Evolutionary conservation across 148 eudicot species (phyloP), one percentile per base, ranked within the genome.

Genomic region (Rhododendron williamsianum): DNA sequence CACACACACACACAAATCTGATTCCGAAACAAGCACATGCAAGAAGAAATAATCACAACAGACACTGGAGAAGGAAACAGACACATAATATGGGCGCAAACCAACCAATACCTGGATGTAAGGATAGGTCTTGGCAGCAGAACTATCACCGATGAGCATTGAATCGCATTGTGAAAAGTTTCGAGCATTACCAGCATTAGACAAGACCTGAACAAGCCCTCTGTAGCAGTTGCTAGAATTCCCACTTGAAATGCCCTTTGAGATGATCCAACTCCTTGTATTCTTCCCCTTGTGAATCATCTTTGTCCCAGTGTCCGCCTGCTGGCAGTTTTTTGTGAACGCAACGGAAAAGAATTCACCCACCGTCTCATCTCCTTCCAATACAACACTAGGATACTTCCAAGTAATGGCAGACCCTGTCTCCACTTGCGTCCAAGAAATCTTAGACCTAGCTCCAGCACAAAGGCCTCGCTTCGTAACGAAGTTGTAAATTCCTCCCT

Each of bases 261-360:
- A 95, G 51, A 96, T 94, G 11, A 95, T 96, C 83, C 99, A 90
- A 90, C 98, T 96, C 48, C 89, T 91, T 13, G 94, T 94, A 89
- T 97, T 94, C 87, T 94, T 96, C 73, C 99, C 99, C 90, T 94
- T 97, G 87, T 97, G 96, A 81, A 95, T 95, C 98, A 95, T 94
- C 89, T 95, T 95, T 9, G 96, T 94, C 41, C 98, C 98, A 0
- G 99, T 97, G 84, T 95, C 98, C 0, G 98, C 98, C 86, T 95
- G 96, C 87, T 97, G 99, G 84, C 92, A 87, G 79, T 95, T 94
- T 78, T 94, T 97, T 2, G 94, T 95, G 91, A 97, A 90, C 4
- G 98, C 98, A 84, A 97, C 99, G 4, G 96, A 97, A 88, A 95
- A 93, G 80, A 96, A 96, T 90, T 96, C 99, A 1, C 99, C 98